Conservation (phyloP, 2,329 filamentous ascomycete species). For the Cladophialophora psammophila region DNA sequence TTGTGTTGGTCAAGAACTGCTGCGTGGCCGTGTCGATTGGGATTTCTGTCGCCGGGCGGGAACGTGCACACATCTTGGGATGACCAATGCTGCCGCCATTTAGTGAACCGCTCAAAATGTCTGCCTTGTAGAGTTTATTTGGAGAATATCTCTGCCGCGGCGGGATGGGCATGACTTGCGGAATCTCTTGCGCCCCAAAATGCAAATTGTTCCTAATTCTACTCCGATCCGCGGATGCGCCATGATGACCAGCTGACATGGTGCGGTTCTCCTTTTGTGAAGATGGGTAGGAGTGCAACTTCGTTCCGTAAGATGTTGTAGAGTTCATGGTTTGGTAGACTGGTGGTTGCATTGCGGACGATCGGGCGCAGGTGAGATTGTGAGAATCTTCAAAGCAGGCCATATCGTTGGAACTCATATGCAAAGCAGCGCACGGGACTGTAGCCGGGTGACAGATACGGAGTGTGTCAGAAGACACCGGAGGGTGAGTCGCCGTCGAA, state of each 20-base stretch:
- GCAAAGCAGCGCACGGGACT: conserved; percentile 3
- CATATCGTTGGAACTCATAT: background rate
- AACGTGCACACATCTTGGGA: background rate
- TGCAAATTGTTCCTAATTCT: background rate
- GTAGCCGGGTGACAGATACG: conserved; percentile 25
- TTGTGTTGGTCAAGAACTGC: background rate
- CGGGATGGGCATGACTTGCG: background rate
- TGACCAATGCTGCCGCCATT: background rate
- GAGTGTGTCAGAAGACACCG: conserved; percentile 29
- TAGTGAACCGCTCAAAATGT: background rate
- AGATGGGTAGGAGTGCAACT: background rate
- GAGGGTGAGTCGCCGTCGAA: conserved; percentile 19
- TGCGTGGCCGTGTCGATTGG: background rate
- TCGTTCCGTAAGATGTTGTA: background rate
- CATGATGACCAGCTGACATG: background rate
- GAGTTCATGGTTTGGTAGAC: background rate
- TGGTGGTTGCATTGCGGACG: conserved; percentile 13
- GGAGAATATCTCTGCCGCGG: background rate
- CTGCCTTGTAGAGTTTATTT: background rate
- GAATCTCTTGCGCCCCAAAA: background rate
- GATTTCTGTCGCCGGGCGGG: background rate
- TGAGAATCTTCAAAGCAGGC: conserved; percentile 12
- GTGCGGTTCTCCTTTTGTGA: background rate
- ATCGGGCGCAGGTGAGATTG: background rate
- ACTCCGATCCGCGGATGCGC: background rate